These are phyloP conservation scores for Candida hungchunana DNA, from an alignment of 805 yeast genomes.

Conservation along the genomic window DNA sequence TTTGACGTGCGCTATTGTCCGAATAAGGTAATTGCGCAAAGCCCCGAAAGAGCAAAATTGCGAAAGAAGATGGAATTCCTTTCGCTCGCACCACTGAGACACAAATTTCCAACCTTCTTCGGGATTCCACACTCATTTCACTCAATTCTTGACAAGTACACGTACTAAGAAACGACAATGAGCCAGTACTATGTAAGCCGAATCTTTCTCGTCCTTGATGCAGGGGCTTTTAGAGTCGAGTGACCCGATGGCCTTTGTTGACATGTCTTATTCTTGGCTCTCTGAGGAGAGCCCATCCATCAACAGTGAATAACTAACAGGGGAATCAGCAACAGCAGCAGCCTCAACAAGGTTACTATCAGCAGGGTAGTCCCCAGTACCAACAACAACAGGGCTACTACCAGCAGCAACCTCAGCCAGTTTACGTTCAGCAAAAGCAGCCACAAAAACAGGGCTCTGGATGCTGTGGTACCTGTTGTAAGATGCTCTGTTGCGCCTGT, in stretches of 20 bases:
- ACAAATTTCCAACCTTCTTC: too few relatives aligned
- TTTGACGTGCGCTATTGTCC: not conserved
- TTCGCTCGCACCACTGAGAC: too few relatives aligned
- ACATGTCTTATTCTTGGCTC: too few relatives aligned
- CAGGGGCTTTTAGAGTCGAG: too few relatives aligned
- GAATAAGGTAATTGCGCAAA: not conserved
- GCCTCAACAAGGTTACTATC: conserved; percentile 15
- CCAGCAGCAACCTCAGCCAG: conserved; percentile 27
- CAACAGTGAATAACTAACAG: not conserved
- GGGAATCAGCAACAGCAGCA: conserved; percentile 10
- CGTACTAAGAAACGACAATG: conserved; percentile 1
- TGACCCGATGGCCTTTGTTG: too few relatives aligned
- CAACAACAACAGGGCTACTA: conserved; percentile 27
- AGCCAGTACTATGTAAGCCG: conserved; percentile 13
- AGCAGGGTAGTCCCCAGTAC: conserved; percentile 17
- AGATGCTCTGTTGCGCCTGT: conserved; percentile 22
- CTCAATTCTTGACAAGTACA: too few relatives aligned
- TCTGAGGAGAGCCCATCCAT: not conserved
- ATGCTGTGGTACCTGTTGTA: conserved; percentile 25
- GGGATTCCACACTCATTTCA: too few relatives aligned
- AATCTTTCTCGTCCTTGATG: not conserved
- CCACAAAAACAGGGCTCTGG: conserved; percentile 15
- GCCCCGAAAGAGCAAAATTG: too few relatives aligned
- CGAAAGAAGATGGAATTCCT: too few relatives aligned
- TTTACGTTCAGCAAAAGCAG: conserved; percentile 24